A percentile compares a stretch with the other conserved stretches of the same genome.
Conservation (phyloP, 345 rosid species). For the Salix purpurea region DNA sequence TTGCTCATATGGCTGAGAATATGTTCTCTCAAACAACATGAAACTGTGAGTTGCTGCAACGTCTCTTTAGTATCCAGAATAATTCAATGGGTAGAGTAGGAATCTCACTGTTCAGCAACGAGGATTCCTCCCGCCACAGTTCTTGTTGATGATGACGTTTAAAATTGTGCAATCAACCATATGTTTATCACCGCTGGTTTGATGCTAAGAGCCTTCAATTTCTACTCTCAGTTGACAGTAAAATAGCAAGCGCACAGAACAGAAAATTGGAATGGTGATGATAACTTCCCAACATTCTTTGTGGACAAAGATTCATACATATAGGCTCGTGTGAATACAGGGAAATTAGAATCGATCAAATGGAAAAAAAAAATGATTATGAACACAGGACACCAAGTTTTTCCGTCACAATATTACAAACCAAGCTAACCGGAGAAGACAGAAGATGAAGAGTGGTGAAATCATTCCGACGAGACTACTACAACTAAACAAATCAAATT, state of each 20-base stretch:
- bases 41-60: not conserved
- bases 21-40: not conserved
- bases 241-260: not conserved
- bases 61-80: not conserved
- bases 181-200: not conserved
- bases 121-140: not conserved
- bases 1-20: not conserved
- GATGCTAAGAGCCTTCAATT: not conserved
- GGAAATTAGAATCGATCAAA: too few relatives aligned
- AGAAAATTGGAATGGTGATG: too few relatives aligned
- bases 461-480: not conserved
- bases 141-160: not conserved
- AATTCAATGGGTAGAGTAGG: too few relatives aligned
- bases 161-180: not conserved
- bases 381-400: not conserved
- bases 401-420: not conserved
- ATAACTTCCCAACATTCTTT: too few relatives aligned
- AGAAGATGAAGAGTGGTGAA: not conserved
- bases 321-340: too few relatives aligned
- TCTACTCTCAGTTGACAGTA: not conserved
- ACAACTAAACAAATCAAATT: slow-evolving; percentile 1
- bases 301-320: too few relatives aligned
- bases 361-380: not conserved
- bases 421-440: not conserved
- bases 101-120: not conserved